A percentile compares a stretch with the other conserved stretches of the same genome.
Conservation (phyloP, 2,329 filamentous ascomycete genomes). For the Neofusicoccum kwambonambiense region DNA sequence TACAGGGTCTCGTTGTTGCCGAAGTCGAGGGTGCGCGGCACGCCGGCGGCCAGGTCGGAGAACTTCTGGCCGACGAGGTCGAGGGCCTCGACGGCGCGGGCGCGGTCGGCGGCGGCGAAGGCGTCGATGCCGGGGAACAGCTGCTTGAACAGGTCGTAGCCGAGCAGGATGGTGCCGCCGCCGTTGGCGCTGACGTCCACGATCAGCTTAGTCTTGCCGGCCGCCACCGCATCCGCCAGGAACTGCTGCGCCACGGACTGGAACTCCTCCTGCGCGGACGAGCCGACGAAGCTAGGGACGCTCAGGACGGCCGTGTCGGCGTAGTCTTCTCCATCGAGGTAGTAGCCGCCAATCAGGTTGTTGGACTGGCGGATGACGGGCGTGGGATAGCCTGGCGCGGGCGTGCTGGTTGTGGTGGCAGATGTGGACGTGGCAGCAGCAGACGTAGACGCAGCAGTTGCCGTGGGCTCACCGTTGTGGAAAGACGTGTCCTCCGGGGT, state of each 20-base stretch:
- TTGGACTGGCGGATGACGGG: slow-evolving; percentile 39
- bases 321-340: slow-evolving; percentile 43
- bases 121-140: slow-evolving; percentile 52
- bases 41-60: slow-evolving; percentile 32
- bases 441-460: not conserved
- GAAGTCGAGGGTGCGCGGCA: slow-evolving; percentile 30
- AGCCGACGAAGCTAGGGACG: slow-evolving; percentile 41
- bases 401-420: slow-evolving; percentile 23
- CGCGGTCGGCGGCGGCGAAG: slow-evolving; percentile 51
- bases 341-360: slow-evolving; percentile 48
- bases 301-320: slow-evolving; percentile 47
- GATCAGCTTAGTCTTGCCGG: slow-evolving; percentile 59
- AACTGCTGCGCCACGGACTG: slow-evolving; percentile 43
- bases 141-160: slow-evolving; percentile 61
- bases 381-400: slow-evolving; percentile 44
- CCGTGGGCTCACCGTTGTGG: slow-evolving; percentile 1
- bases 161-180: slow-evolving; percentile 59
- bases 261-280: slow-evolving; percentile 30
- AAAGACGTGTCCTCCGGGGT: slow-evolving; percentile 23
- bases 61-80: slow-evolving; percentile 45
- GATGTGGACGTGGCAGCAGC: slow-evolving; percentile 22
- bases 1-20: slow-evolving; percentile 35
- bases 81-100: slow-evolving; percentile 50
- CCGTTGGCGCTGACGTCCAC: slow-evolving; percentile 60
- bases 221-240: slow-evolving; percentile 43